phyloP scores from a whole-genome alignment of 1,284 basidiomycete genomes.

The Microbotryum scabiosae region DNA sequence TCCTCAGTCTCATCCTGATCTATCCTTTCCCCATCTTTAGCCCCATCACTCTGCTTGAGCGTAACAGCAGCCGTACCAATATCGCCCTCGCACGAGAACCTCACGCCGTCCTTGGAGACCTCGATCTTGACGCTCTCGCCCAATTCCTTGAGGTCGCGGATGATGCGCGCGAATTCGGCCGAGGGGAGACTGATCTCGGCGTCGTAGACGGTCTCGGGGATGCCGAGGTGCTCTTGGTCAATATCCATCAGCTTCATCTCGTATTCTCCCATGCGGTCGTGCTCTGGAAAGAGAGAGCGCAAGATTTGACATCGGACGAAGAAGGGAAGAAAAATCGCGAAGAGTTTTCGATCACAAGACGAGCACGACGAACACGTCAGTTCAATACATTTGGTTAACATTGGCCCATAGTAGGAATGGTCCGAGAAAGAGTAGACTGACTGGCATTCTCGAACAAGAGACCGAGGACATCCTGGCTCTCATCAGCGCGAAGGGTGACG shows the following conservation, averaged over 20 bases:
- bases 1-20: conserved; percentile 38
- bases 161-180: conserved; percentile 81
- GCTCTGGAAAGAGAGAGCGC: conserved; percentile 49
- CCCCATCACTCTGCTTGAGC: conserved; percentile 57
- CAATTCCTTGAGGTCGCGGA: conserved; percentile 81
- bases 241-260: conserved; percentile 99
- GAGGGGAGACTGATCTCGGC: conserved; percentile 84
- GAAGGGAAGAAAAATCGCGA: neutral
- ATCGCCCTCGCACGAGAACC: conserved; percentile 91
- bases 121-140: conserved; percentile 95
- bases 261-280: conserved; percentile 93
- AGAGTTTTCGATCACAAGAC: neutral
- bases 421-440: conserved; percentile 43
- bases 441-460: conserved; percentile 87
- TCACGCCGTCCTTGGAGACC: conserved; percentile 89
- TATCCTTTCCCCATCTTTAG: conserved; percentile 19
- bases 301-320: neutral
- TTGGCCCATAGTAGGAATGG: neutral
- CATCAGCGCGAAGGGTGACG: conserved; percentile 81
- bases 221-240: conserved; percentile 87
- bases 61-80: conserved; percentile 84
- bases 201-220: conserved; percentile 98
- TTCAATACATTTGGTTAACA: neutral
- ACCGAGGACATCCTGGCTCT: conserved; percentile 83
- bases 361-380: neutral